phyloP scores from a whole-genome alignment of 176 grass and related monocot species.

The Leersia perrieri region DNA sequence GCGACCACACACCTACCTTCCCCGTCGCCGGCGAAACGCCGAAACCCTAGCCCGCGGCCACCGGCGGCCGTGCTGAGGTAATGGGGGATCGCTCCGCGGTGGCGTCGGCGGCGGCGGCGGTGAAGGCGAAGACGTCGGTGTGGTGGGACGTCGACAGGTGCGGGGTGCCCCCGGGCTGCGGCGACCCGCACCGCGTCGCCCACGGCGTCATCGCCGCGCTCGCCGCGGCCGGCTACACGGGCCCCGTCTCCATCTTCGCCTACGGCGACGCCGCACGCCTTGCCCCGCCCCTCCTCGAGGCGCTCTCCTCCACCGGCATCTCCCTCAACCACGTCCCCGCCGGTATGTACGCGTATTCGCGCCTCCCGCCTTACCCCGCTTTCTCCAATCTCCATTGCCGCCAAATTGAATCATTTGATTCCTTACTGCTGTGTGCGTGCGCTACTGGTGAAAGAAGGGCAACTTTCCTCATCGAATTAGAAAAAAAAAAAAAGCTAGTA shows the following conservation, averaged over 20 bases:
- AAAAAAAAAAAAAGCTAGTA: too few relatives aligned
- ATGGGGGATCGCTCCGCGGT: constrained; percentile 24
- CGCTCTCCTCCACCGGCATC: constrained; percentile 85
- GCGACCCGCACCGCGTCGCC: constrained; percentile 64
- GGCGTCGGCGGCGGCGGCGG: constrained; percentile 22
- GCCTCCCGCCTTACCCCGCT: too few relatives aligned
- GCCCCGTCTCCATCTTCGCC: constrained; percentile 66
- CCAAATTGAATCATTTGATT: neutral
- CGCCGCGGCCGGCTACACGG: constrained; percentile 45
- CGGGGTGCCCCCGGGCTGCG: constrained; percentile 47
- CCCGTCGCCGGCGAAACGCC: constrained; percentile 23
- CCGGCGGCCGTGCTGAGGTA: neutral
- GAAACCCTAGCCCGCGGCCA: constrained; percentile 22
- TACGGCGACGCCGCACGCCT: constrained; percentile 56
- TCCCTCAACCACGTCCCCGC: constrained; percentile 68
- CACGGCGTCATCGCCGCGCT: constrained; percentile 68
- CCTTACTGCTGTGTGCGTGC: neutral
- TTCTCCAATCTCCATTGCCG: neutral
- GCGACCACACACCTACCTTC: neutral
- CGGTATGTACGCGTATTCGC: constrained; percentile 38
- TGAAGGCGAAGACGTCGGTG: constrained; percentile 63
- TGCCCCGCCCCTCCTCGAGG: constrained; percentile 28
- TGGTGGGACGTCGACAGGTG: constrained; percentile 94
- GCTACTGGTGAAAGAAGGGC: neutral
- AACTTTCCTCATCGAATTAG: neutral